phyloP scores from a whole-genome alignment of 1,284 basidiomycete genomes.

The Apiotrichum laibachii region DNA sequence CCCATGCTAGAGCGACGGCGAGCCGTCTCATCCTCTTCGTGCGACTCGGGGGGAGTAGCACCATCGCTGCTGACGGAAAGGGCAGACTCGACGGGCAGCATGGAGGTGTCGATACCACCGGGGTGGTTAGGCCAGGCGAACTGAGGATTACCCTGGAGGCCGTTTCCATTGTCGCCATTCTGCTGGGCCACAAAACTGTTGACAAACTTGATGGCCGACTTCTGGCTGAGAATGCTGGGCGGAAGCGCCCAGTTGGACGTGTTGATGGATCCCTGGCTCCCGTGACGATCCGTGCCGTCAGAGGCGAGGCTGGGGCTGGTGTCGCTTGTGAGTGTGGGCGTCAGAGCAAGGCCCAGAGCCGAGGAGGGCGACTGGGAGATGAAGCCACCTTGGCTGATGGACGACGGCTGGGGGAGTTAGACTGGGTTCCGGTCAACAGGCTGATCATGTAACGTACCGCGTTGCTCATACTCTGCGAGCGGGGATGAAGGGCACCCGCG shows the following conservation, averaged over 20 bases:
- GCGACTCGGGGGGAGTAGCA: conserved; percentile 5
- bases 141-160: background rate
- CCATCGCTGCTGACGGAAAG: conserved; percentile 7
- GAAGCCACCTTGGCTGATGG: background rate
- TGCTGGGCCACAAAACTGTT: background rate
- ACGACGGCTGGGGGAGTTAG: background rate
- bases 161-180: background rate
- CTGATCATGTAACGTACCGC: background rate
- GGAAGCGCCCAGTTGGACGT: conserved; percentile 13
- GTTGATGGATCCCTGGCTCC: background rate
- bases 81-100: conserved; percentile 4
- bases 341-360: conserved; percentile 22
- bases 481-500: background rate
- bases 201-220: background rate
- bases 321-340: conserved; percentile 37
- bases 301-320: conserved; percentile 33
- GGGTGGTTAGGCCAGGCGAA: background rate
- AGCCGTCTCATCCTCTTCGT: conserved; percentile 4
- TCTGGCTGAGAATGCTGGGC: background rate
- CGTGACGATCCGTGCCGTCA: conserved; percentile 9
- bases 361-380: conserved; percentile 12
- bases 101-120: background rate
- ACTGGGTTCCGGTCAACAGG: background rate
- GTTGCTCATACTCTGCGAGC: background rate
- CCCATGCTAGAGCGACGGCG: conserved; percentile 34